Conservation (phyloP, 768 basidiomycete genomes). For the Cytidiella melzeri region DNA sequence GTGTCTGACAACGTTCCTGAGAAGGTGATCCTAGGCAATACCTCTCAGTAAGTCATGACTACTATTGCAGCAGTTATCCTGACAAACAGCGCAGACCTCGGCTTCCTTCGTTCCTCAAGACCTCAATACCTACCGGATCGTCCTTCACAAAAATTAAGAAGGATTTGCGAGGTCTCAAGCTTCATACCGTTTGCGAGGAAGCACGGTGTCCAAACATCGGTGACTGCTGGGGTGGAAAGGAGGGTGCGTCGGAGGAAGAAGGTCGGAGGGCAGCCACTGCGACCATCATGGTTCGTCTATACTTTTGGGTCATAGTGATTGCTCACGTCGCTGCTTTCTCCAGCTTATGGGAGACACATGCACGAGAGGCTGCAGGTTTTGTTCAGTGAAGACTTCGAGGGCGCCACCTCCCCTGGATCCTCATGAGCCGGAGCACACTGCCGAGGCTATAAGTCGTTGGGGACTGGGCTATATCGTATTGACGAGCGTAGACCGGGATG, state of each 20-base stretch:
- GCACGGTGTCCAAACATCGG: slow-evolving; percentile 98
- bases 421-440: slow-evolving; percentile 97
- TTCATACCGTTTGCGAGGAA: slow-evolving; percentile 98
- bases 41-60: slow-evolving; percentile 47
- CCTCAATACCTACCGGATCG: slow-evolving; percentile 81
- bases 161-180: slow-evolving; percentile 82
- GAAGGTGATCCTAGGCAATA: slow-evolving; percentile 66
- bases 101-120: slow-evolving; percentile 83
- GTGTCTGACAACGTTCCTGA: slow-evolving; percentile 53
- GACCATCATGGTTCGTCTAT: slow-evolving; percentile 83
- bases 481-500: slow-evolving; percentile 95
- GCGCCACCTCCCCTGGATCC: slow-evolving; percentile 87
- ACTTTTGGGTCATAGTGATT: neutral
- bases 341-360: slow-evolving; percentile 99
- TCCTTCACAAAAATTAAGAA: slow-evolving; percentile 93
- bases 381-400: slow-evolving; percentile 91
- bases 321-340: slow-evolving; percentile 2
- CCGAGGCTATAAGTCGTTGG: slow-evolving; percentile 97
- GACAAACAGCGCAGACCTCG: slow-evolving; percentile 52
- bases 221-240: slow-evolving; percentile 97
- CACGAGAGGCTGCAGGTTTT: slow-evolving; percentile 96
- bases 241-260: slow-evolving; percentile 56
- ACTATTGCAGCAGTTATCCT: slow-evolving; percentile 2
- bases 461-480: slow-evolving; percentile 96
- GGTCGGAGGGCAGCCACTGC: slow-evolving; percentile 86